Conservation (phyloP, 2,329 filamentous ascomycete genomes). For the Trichoderma harzianum region DNA sequence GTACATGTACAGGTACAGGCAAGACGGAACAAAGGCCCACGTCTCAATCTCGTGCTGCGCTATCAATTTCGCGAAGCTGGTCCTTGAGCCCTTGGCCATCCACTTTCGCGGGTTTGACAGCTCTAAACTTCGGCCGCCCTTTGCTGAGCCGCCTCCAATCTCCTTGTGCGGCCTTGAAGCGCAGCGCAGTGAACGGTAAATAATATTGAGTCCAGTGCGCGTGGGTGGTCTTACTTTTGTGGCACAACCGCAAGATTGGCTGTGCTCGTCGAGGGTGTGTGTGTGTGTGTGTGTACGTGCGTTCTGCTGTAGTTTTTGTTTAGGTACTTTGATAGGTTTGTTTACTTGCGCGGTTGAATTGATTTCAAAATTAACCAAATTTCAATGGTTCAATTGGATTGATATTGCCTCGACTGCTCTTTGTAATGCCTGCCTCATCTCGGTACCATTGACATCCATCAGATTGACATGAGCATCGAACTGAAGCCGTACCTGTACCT, state of each 20-base stretch:
- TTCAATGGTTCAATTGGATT: background rate
- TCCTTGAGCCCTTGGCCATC: background rate
- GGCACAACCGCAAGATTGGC: background rate
- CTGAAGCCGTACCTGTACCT: background rate
- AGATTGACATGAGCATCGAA: background rate
- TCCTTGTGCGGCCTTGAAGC: background rate
- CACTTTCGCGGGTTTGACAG: background rate
- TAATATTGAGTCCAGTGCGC: background rate
- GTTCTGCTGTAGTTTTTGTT: background rate
- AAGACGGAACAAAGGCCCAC: conserved; percentile 3
- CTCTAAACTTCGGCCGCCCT: background rate
- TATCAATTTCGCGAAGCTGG: conserved; percentile 27
- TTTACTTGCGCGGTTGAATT: background rate
- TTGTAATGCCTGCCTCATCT: background rate
- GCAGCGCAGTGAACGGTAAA: background rate
- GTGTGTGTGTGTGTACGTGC: background rate
- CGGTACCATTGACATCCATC: background rate
- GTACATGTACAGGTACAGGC: background rate
- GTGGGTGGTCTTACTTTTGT: background rate
- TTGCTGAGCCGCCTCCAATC: background rate
- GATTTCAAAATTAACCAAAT: background rate
- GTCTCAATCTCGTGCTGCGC: conserved; percentile 20
- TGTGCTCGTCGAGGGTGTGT: background rate
- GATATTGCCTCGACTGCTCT: background rate
- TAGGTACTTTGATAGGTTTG: background rate